These are phyloP conservation scores for Paramecium sonneborni DNA, from an alignment of 73 alveolate genomes.

Conservation along the genomic window DNA sequence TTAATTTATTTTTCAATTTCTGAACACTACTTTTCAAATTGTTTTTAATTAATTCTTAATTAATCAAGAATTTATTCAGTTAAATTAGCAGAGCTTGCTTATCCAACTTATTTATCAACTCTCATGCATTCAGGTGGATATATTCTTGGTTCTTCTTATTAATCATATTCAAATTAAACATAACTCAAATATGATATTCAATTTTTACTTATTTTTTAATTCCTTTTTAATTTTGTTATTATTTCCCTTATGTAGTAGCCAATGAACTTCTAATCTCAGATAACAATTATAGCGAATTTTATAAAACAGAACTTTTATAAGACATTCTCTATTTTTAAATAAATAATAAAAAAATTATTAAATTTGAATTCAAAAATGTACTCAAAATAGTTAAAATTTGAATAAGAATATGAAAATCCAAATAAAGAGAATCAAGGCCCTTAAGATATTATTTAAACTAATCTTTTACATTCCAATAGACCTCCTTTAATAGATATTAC, in stretches of 20 bases:
- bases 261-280: background rate
- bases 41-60: background rate
- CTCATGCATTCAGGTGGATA: background rate
- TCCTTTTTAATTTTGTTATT: background rate
- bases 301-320: background rate
- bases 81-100: background rate
- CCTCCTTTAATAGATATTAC: slow-evolving; percentile 26
- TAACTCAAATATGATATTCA: background rate
- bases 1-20: background rate
- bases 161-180: background rate
- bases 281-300: background rate
- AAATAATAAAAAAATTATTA: background rate
- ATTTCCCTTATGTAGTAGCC: too few species aligned
- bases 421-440: slow-evolving; percentile 29
- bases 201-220: background rate
- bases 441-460: background rate
- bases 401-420: background rate
- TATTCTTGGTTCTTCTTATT: background rate
- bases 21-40: background rate
- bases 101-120: background rate
- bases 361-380: slow-evolving; percentile 25
- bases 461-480: background rate
- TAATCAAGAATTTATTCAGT: background rate
- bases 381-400: slow-evolving; percentile 15
- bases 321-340: background rate